Conservation (phyloP, 805 yeast genomes). For the Saccharomycopsis fodiens region DNA sequence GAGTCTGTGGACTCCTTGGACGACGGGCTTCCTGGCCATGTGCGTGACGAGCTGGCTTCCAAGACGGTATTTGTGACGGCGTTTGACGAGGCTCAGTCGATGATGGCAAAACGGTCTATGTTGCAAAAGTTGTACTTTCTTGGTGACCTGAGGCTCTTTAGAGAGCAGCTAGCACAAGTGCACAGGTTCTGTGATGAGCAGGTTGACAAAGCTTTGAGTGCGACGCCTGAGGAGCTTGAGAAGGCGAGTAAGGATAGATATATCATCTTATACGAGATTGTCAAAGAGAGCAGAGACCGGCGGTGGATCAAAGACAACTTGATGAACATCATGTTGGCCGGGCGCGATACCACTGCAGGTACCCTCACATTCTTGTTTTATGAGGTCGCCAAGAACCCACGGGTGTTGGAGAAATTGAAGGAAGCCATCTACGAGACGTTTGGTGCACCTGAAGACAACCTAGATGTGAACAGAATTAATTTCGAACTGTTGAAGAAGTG, state of each 20-base stretch:
- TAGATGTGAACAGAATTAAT: background rate
- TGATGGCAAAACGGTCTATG: background rate
- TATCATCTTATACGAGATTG: background rate
- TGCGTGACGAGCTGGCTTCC: no score
- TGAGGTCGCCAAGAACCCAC: background rate
- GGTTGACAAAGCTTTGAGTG: background rate
- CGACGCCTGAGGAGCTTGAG: background rate
- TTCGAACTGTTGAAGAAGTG: background rate
- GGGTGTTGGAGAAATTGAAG: background rate
- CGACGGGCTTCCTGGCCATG: background rate
- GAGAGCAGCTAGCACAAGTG: background rate
- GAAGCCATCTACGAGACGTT: background rate
- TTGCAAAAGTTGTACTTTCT: background rate
- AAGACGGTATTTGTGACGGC: no score
- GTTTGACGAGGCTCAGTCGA: no score
- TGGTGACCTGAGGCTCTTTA: background rate
- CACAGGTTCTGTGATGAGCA: background rate
- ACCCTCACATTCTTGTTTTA: background rate
- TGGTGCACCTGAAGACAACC: background rate
- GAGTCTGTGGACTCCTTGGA: background rate
- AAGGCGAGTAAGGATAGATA: background rate
- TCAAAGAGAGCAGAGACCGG: background rate
- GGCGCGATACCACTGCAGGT: background rate
- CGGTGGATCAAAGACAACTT: background rate
- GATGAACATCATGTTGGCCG: background rate